Evolutionary conservation across 1,284 basidiomycete species (phyloP), one percentile per base, ranked within the genome.

Genomic region (Pulchroboletus neoregius): DNA sequence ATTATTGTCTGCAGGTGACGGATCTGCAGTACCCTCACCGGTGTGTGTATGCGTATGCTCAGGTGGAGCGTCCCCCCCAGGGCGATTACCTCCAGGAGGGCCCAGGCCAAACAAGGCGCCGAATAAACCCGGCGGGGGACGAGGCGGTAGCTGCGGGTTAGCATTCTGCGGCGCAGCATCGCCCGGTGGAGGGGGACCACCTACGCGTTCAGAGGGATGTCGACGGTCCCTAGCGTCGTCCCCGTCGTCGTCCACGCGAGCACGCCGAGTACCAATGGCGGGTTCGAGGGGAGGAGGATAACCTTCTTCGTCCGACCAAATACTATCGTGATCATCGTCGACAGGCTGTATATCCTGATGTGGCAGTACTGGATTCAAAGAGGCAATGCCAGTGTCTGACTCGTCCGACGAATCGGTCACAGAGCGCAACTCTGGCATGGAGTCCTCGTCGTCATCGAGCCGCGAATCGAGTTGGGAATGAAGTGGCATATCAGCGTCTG

Each of bases 181-280:
- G 6, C 16, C 46, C 18, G 18, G 28, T 3, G 52, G 46, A 35
- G 53, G 26, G 22, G 42, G 43, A 27, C 43, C 43, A 42, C 54
- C 56, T 33, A 64, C 60, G 34, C 78, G 72, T 56, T 77, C 68
- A n/a, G 74, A 76, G n/a, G 79, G 79, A 54, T 80, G 79, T 49
- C 80, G 70, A 40, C 78, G 71, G 58, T 81, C 79, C 35, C 79
- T 65, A 11, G 75, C 76, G 6, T 71, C 68, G 54, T 81, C 79
- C 13, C 70, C 67, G 47, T 80, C 79, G 43, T 79, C 76, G 11
- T 79, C 74, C 5, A 78, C 74, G 27, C 79, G 65, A 23, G 73
- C 68, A 15, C 79, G 72, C 23, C 78, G 74, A 15, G 58, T 60
- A 22, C 66, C 60, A 18, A 58, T 39, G 24, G 58, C 40, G 13